These are phyloP conservation scores for Cephalotrichum gorgonifer DNA, from an alignment of 2,329 filamentous ascomycete genomes.

Conservation along the genomic window DNA sequence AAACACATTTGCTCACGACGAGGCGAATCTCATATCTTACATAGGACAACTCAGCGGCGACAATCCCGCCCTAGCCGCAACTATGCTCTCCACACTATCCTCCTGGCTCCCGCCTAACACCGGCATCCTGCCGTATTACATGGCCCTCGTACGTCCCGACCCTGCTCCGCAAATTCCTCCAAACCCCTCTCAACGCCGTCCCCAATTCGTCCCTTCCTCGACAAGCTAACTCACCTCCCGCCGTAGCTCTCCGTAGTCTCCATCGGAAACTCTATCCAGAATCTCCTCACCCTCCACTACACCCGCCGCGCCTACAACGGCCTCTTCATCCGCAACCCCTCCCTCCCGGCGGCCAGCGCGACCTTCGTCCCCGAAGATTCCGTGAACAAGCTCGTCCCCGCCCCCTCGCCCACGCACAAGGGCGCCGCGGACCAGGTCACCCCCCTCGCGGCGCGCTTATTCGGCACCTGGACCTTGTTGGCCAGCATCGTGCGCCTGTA, in stretches of 20 bases:
- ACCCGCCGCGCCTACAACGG: conserved; percentile 81
- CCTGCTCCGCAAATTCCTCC: too few species aligned
- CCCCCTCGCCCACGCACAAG: conserved; percentile 31
- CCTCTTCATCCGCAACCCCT: conserved; percentile 41
- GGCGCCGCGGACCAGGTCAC: conserved; percentile 51
- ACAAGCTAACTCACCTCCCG: background rate
- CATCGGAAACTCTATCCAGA: conserved; percentile 75
- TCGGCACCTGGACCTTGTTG: conserved; percentile 81
- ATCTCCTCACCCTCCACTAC: conserved; percentile 69
- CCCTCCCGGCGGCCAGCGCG: conserved; percentile 27
- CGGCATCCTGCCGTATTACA: conserved; percentile 48
- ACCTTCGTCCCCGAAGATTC: conserved; percentile 41
- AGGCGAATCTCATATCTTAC: too few species aligned
- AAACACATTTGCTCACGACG: too few species aligned
- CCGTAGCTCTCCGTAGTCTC: conserved; percentile 70
- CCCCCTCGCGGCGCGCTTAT: conserved; percentile 66
- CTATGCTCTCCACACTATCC: conserved; percentile 4
- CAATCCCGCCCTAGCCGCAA: background rate
- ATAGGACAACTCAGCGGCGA: too few species aligned
- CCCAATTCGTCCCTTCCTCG: background rate
- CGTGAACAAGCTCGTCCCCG: conserved; percentile 38
- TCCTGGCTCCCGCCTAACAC: conserved; percentile 32
- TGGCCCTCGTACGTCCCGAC: conserved; percentile 40
- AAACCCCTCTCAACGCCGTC: background rate
- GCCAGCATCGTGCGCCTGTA: conserved; percentile 69